A percentile compares a stretch with the other conserved stretches of the same genome.
These are phyloP conservation scores for Ceratocystis variospora DNA, from an alignment of 2,329 filamentous ascomycete genomes.

Conservation along the genomic window DNA sequence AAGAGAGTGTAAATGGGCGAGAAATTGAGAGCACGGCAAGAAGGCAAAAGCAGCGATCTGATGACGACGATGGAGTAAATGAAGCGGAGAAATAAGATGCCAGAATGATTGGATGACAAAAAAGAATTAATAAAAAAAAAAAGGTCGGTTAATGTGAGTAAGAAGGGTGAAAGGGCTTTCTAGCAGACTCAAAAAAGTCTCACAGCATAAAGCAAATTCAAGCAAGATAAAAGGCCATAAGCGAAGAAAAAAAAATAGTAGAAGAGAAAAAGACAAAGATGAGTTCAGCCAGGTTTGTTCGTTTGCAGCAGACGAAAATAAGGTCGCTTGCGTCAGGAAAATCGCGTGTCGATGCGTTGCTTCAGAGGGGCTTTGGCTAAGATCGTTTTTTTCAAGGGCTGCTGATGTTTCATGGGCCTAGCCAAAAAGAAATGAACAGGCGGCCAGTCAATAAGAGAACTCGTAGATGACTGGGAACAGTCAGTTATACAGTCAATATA, in stretches of 20 bases:
- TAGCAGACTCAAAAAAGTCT: too few species aligned
- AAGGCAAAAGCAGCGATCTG: not conserved
- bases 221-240: not conserved
- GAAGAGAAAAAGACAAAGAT: not conserved
- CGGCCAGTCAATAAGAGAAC: not conserved
- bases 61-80: not conserved
- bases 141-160: conserved; percentile 2
- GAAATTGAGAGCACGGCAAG: not conserved
- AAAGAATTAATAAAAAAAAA: conserved; percentile 5
- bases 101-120: conserved; percentile 1
- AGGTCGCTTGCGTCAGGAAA: conserved; percentile 10
- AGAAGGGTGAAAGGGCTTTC: not conserved
- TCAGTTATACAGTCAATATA: not conserved
- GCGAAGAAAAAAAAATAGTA: not conserved
- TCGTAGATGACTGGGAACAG: not conserved
- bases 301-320: conserved; percentile 1
- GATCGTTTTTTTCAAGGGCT: conserved; percentile 1
- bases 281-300: not conserved
- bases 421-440: not conserved
- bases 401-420: conserved; percentile 2
- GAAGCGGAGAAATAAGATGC: not conserved
- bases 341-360: not conserved
- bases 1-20: too few species aligned
- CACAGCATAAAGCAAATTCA: not conserved
- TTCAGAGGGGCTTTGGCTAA: not conserved